phyloP scores from a whole-genome alignment of 1,139 yeast species.

The Candida frijolesensis region DNA sequence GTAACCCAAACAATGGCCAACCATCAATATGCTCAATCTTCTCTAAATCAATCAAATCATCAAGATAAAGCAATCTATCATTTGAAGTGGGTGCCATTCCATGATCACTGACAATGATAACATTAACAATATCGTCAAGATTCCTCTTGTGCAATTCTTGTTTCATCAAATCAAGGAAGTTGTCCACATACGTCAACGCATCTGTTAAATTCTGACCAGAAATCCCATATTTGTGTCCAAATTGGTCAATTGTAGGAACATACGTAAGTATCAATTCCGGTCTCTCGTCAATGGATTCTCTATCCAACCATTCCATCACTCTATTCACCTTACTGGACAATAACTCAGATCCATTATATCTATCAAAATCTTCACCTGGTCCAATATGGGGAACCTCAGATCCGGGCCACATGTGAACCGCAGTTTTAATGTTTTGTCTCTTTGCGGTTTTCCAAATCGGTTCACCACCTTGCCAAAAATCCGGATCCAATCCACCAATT shows the following conservation, averaged over 20 bases:
- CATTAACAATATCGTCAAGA: slow-evolving; percentile 64
- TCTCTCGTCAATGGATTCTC: slow-evolving; percentile 42
- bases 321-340: slow-evolving; percentile 58
- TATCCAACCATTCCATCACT: slow-evolving; percentile 69
- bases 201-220: slow-evolving; percentile 56
- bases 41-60: slow-evolving; percentile 60
- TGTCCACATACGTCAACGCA: slow-evolving; percentile 67
- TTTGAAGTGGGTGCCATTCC: slow-evolving; percentile 91
- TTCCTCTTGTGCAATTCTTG: slow-evolving; percentile 55
- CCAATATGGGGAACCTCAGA: slow-evolving; percentile 66
- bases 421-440: slow-evolving; percentile 63
- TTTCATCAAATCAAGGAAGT: slow-evolving; percentile 53
- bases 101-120: slow-evolving; percentile 83
- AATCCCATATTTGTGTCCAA: slow-evolving; percentile 75
- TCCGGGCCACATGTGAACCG: slow-evolving; percentile 98
- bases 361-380: slow-evolving; percentile 56
- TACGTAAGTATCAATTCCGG: slow-evolving; percentile 83
- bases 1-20: slow-evolving; percentile 85
- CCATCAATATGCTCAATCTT: slow-evolving; percentile 71
- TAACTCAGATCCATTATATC: slow-evolving; percentile 64
- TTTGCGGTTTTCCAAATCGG: slow-evolving; percentile 84
- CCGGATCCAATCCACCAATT: slow-evolving; percentile 56
- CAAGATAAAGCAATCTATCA: slow-evolving; percentile 63
- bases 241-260: slow-evolving; percentile 77
- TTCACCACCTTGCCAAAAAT: slow-evolving; percentile 84